Evolutionary conservation across 2,329 filamentous ascomycete species (phyloP).

Genomic region (Aspergillus thermomutatus): DNA sequence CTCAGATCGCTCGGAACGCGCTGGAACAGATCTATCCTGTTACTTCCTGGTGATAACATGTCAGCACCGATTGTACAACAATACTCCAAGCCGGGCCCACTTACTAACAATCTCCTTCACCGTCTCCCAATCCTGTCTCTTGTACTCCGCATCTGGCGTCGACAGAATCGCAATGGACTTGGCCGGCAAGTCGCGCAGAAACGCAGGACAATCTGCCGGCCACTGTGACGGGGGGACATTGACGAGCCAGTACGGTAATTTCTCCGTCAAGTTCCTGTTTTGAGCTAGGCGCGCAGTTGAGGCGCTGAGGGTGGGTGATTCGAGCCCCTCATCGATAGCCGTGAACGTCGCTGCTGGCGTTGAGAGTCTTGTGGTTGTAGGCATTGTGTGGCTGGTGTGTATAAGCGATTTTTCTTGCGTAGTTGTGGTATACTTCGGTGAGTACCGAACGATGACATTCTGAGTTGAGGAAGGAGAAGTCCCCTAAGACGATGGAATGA

Average conservation of each 20-base stretch:
- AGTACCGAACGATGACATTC: neutral
- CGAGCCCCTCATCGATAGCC: conserved; percentile 20
- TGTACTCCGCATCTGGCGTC: conserved; percentile 66
- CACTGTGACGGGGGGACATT: conserved; percentile 66
- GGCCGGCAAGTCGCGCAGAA: conserved; percentile 57
- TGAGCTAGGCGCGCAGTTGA: conserved; percentile 10
- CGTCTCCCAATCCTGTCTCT: conserved; percentile 63
- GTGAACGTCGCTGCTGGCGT: conserved; percentile 23
- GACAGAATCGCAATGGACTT: conserved; percentile 71
- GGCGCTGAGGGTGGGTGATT: conserved; percentile 12
- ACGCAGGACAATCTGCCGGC: conserved; percentile 67
- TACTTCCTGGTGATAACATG: conserved; percentile 44
- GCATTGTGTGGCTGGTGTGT: neutral
- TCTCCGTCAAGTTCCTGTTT: conserved; percentile 10
- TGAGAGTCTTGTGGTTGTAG: neutral
- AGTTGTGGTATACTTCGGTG: neutral
- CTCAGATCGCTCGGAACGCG: conserved; percentile 73
- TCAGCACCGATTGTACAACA: neutral
- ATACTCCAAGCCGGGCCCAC: conserved; percentile 13
- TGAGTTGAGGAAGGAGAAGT: neutral
- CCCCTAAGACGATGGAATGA: neutral
- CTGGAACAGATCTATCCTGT: conserved; percentile 73
- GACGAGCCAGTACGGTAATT: conserved; percentile 73
- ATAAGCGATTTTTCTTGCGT: neutral
- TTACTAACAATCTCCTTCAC: conserved; percentile 60